A percentile compares a stretch with the other conserved stretches of the same genome.
These are phyloP conservation scores for Salix koriyanagi DNA, from an alignment of 345 rosid genomes.

Conservation along the genomic window DNA sequence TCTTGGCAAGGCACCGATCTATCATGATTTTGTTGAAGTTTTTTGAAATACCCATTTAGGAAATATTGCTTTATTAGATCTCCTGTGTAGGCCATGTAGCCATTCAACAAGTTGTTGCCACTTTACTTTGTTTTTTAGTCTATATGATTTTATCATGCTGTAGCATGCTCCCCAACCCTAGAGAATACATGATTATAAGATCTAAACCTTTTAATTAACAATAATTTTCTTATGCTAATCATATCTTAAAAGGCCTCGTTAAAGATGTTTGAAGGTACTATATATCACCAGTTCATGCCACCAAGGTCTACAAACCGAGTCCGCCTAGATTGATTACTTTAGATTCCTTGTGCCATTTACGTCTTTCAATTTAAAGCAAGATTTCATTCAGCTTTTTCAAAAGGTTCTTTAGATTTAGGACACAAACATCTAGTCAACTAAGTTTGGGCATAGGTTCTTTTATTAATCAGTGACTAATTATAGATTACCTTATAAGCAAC, in stretches of 20 bases:
- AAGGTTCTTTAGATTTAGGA: background rate
- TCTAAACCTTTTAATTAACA: slow-evolving; percentile 31
- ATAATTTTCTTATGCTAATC: slow-evolving; percentile 26
- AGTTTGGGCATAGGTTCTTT: background rate
- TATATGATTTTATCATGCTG: background rate
- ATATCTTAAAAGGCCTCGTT: slow-evolving; percentile 26
- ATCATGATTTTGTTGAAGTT: slow-evolving; percentile 8
- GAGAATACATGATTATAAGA: slow-evolving; percentile 26
- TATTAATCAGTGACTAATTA: slow-evolving; percentile 5
- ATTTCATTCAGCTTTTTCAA: slow-evolving; percentile 31
- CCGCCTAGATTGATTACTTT: slow-evolving; percentile 40
- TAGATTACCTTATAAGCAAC: too few relatives aligned
- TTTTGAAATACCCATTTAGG: slow-evolving; percentile 33
- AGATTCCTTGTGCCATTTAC: slow-evolving; percentile 19
- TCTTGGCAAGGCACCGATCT: slow-evolving; percentile 5
- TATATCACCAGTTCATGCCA: slow-evolving; percentile 37
- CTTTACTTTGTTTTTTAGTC: background rate
- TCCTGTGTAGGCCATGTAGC: slow-evolving; percentile 22
- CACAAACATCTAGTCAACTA: slow-evolving; percentile 18
- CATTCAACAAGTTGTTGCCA: slow-evolving; percentile 27
- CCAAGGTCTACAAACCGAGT: slow-evolving; percentile 22
- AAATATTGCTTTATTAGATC: slow-evolving; percentile 31
- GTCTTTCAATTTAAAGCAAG: slow-evolving; percentile 19
- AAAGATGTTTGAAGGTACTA: slow-evolving; percentile 15
- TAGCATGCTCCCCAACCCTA: slow-evolving; percentile 21